Percentiles rank a stretch among this genome's conserved stretches.
These are phyloP conservation scores for Solanum paucissectum DNA, from an alignment of 257 asterid species.

Conservation along the genomic window DNA sequence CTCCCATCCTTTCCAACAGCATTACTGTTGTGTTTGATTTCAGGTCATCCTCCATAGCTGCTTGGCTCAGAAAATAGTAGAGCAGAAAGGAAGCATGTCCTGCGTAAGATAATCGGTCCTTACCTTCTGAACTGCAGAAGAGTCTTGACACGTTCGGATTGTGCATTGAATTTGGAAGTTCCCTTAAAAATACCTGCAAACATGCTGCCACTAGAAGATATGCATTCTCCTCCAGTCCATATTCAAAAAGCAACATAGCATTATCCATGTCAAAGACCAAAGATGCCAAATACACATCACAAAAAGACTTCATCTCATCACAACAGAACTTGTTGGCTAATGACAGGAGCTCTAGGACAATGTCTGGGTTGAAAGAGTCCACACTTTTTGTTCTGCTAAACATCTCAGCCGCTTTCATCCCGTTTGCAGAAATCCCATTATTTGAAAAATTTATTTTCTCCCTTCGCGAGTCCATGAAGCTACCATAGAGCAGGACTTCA, in stretches of 20 bases:
- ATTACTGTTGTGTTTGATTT: slow-evolving; percentile 71
- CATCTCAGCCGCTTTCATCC: slow-evolving; percentile 67
- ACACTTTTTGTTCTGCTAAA: slow-evolving; percentile 60
- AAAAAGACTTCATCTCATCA: slow-evolving; percentile 65
- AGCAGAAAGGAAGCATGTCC: slow-evolving; percentile 84
- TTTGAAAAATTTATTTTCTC: slow-evolving; percentile 64
- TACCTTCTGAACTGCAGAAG: slow-evolving; percentile 64
- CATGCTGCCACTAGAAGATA: slow-evolving; percentile 89
- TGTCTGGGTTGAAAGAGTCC: slow-evolving; percentile 46
- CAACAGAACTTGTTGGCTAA: slow-evolving; percentile 86
- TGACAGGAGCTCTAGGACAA: slow-evolving; percentile 58
- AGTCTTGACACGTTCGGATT: slow-evolving; percentile 41
- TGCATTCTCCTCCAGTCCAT: slow-evolving; percentile 74
- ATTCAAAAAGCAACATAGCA: slow-evolving; percentile 56
- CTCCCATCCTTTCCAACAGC: slow-evolving; percentile 80
- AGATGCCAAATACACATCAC: slow-evolving; percentile 67
- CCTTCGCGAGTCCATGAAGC: slow-evolving; percentile 64
- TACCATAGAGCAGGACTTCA: slow-evolving; percentile 65
- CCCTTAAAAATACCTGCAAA: slow-evolving; percentile 84
- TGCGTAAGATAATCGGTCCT: slow-evolving; percentile 36
- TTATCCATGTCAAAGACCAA: slow-evolving; percentile 54
- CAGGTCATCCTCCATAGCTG: slow-evolving; percentile 77
- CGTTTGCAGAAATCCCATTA: slow-evolving; percentile 55
- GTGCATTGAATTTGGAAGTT: slow-evolving; percentile 62
- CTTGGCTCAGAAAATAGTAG: slow-evolving; percentile 66